These are phyloP conservation scores for Apocynum venetum DNA, from an alignment of 257 asterid species.

Conservation along the genomic window DNA sequence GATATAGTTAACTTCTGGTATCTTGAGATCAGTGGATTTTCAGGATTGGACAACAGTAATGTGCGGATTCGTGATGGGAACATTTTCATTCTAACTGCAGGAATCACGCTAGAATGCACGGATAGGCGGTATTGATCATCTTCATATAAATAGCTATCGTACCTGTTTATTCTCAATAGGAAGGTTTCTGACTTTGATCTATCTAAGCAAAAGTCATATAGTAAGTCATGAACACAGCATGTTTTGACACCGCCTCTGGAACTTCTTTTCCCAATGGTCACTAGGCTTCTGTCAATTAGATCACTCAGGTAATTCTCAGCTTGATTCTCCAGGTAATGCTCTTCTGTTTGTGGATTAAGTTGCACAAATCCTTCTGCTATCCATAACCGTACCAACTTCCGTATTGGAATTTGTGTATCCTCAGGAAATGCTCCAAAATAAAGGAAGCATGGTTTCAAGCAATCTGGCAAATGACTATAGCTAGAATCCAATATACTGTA, in stretches of 20 bases:
- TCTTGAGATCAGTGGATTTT: neutral
- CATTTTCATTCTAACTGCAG: too few species aligned
- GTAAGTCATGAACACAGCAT: neutral
- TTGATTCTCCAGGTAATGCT: neutral
- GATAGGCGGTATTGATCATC: too few species aligned
- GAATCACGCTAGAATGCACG: neutral
- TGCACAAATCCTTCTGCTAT: slow-evolving; percentile 19
- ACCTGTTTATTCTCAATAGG: too few species aligned
- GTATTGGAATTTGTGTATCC: slow-evolving; percentile 6
- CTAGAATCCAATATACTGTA: neutral
- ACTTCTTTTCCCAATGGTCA: neutral
- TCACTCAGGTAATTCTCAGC: neutral
- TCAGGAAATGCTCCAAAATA: slow-evolving; percentile 17
- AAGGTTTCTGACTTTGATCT: neutral
- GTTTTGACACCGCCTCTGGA: neutral
- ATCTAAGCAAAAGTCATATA: neutral
- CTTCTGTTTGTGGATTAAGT: neutral
- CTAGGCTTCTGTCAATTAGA: slow-evolving; percentile 1
- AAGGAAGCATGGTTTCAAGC: slow-evolving; percentile 16
- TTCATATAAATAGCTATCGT: too few species aligned
- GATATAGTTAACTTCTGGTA: neutral
- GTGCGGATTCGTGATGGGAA: neutral
- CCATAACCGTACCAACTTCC: slow-evolving; percentile 17
- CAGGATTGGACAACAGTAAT: neutral
- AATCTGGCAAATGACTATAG: slow-evolving; percentile 14